These are phyloP conservation scores for Phycomyces nitens DNA, from an alignment of 192 early-diverging fungal genomes.

Conservation along the genomic window DNA sequence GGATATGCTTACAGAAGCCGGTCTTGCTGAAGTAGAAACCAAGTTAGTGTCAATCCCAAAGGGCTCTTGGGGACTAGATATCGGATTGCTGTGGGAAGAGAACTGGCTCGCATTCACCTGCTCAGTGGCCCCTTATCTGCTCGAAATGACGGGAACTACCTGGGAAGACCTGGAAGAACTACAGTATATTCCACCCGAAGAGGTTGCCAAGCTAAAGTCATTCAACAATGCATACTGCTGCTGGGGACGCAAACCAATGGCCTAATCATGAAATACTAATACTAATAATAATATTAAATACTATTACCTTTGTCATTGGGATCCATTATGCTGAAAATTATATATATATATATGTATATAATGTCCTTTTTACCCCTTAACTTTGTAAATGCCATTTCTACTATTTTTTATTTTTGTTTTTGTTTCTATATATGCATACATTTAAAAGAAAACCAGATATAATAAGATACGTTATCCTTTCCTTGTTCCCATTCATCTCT, in stretches of 20 bases:
- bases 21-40: constrained; percentile 7
- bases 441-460: not conserved
- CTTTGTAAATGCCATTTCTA: too few relatives aligned
- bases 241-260: too few relatives aligned
- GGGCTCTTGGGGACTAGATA: constrained; percentile 26
- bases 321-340: too few relatives aligned
- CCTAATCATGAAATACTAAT: too few relatives aligned
- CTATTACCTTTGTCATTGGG: too few relatives aligned
- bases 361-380: too few relatives aligned
- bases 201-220: too few relatives aligned
- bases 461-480: not conserved
- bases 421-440: not conserved
- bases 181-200: too few relatives aligned
- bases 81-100: constrained; percentile 20
- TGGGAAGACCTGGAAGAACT: not conserved
- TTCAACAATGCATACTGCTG: too few relatives aligned
- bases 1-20: not conserved
- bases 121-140: not conserved
- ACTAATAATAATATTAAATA: too few relatives aligned
- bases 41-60: constrained; percentile 15
- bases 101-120: constrained; percentile 11
- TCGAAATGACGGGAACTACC: not conserved
- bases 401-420: not conserved
- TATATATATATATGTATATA: too few relatives aligned
- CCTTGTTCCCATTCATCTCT: not conserved